Evolutionary conservation across 2,329 filamentous ascomycete genomes (phyloP).

Genomic region (Xylariaceae sp.): DNA sequence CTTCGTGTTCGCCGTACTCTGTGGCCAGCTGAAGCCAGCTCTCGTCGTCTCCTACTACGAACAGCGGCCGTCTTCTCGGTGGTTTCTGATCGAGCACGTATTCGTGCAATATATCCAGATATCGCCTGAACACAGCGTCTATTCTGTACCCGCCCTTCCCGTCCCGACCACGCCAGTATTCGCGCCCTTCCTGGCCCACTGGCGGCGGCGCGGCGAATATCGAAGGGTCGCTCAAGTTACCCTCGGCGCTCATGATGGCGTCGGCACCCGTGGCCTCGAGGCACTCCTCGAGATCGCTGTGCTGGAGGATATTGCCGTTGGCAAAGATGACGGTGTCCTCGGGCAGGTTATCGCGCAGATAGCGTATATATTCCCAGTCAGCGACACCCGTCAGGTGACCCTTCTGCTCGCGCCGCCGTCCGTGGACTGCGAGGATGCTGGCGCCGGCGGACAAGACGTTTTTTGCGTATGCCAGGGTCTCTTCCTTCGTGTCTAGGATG

Average conservation of each 20-base stretch:
- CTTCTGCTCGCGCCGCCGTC: constrained; percentile 83
- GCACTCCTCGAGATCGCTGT: constrained; percentile 70
- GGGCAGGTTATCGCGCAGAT: constrained; percentile 76
- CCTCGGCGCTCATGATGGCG: constrained; percentile 93
- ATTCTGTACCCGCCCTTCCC: constrained; percentile 81
- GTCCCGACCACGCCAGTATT: constrained; percentile 79
- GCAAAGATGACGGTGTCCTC: constrained; percentile 89
- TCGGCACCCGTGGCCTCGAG: constrained; percentile 81
- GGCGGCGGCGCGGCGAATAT: constrained; percentile 70
- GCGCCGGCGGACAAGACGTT: constrained; percentile 84
- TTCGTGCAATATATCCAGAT: constrained; percentile 82
- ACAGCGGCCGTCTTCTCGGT: constrained; percentile 66
- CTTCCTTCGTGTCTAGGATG: constrained; percentile 78
- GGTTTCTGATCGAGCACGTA: constrained; percentile 63
- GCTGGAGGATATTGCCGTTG: constrained; percentile 86
- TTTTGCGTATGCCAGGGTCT: constrained; percentile 80
- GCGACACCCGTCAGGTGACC: constrained; percentile 90
- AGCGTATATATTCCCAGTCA: constrained; percentile 82
- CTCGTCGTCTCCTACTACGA: constrained; percentile 55
- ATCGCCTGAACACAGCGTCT: constrained; percentile 80
- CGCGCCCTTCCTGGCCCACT: constrained; percentile 59
- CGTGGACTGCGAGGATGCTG: constrained; percentile 90
- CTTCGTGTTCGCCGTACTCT: constrained; percentile 29
- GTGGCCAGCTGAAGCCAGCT: constrained; percentile 38
- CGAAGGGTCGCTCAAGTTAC: constrained; percentile 84